Percentiles rank a stretch among this genome's conserved stretches.
Conservation (phyloP, 306 rosid species). For the Abrus precatorius region DNA sequence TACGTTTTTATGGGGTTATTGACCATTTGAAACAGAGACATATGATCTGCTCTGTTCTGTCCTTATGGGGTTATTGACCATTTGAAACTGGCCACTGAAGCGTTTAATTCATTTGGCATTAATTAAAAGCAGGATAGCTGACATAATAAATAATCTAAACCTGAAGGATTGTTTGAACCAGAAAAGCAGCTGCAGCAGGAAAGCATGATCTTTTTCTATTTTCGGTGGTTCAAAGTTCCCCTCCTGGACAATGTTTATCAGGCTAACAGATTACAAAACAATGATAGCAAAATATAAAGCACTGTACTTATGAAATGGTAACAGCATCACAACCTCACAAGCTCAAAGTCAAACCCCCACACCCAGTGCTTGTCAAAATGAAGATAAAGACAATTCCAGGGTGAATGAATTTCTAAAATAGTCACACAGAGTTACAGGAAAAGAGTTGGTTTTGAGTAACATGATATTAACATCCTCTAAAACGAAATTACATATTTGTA, state of each 20-base stretch:
- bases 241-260: slow-evolving; percentile 68
- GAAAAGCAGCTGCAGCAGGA: slow-evolving; percentile 92
- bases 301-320: slow-evolving; percentile 5
- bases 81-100: neutral
- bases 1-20: neutral
- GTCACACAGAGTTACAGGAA: slow-evolving; percentile 4
- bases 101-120: slow-evolving; percentile 24
- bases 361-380: slow-evolving; percentile 11
- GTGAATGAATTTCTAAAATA: slow-evolving; percentile 33
- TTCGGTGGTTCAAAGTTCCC: slow-evolving; percentile 82
- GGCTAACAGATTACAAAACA: slow-evolving; percentile 43
- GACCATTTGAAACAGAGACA: neutral
- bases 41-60: slow-evolving; percentile 3
- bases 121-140: slow-evolving; percentile 18
- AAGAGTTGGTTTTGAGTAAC: slow-evolving; percentile 21
- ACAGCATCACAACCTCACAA: slow-evolving; percentile 39
- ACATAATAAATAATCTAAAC: slow-evolving; percentile 53
- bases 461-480: slow-evolving; percentile 17
- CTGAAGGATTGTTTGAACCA: slow-evolving; percentile 97
- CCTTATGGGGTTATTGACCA: slow-evolving; percentile 10
- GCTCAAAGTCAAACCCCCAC: slow-evolving; percentile 28
- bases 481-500: slow-evolving; percentile 18
- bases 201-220: slow-evolving; percentile 77
- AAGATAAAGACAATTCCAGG: slow-evolving; percentile 34
- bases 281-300: slow-evolving; percentile 28